Percentiles rank a stretch among this genome's conserved stretches.
Evolutionary conservation across 2,329 filamentous ascomycete genomes (phyloP).

Genomic region (Venturia effusa): DNA sequence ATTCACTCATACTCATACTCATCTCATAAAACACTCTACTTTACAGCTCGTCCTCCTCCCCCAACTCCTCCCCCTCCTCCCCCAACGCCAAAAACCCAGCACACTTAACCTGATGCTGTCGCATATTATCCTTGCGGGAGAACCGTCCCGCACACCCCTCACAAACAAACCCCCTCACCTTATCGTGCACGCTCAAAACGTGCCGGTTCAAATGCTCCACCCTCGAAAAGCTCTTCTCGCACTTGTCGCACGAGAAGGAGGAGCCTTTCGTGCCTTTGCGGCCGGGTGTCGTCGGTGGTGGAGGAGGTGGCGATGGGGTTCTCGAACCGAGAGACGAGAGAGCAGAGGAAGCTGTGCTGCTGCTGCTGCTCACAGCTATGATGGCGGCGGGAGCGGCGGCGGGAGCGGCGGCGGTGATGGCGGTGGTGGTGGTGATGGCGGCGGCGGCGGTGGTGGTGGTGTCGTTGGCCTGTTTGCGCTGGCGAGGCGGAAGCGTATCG

Average conservation of each 20-base stretch:
- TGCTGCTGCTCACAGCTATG: not conserved
- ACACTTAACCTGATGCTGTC: constrained; percentile 6
- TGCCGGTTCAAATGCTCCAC: constrained; percentile 1
- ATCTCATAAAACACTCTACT: no score
- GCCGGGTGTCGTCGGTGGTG: not conserved
- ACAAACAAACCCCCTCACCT: not conserved
- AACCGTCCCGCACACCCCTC: not conserved
- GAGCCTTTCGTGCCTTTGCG: not conserved
- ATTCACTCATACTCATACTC: no score
- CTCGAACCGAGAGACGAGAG: not conserved
- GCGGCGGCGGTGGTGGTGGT: not conserved
- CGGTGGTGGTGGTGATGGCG: not conserved
- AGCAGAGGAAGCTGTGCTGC: not conserved
- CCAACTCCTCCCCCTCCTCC: no score
- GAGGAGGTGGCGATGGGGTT: not conserved
- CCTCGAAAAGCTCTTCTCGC: not conserved
- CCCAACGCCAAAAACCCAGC: no score
- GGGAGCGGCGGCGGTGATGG: not conserved
- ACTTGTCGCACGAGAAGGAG: not conserved
- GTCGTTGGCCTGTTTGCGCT: not conserved
- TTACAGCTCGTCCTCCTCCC: no score
- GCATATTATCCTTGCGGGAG: not conserved
- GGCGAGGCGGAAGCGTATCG: not conserved
- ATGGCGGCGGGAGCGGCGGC: not conserved
- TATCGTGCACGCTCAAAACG: not conserved